These are phyloP conservation scores for Serpula lacrymans DNA, from an alignment of 768 basidiomycete genomes.

Conservation along the genomic window DNA sequence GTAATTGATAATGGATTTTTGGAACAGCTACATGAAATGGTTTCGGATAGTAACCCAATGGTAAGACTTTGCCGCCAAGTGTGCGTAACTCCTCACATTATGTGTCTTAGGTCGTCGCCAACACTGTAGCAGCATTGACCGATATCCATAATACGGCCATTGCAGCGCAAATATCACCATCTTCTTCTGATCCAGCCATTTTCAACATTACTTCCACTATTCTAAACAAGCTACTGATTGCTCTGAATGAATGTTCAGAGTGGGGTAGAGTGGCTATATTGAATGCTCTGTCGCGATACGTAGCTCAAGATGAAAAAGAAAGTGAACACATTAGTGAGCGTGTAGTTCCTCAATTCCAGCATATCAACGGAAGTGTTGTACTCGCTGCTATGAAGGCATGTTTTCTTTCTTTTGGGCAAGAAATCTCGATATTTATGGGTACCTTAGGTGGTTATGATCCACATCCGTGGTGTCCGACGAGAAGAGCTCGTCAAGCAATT, in stretches of 20 bases:
- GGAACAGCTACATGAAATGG: constrained; percentile 86
- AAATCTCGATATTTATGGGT: not conserved
- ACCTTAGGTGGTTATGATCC: constrained; percentile 91
- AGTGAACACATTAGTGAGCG: constrained; percentile 99
- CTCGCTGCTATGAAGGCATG: constrained; percentile 91
- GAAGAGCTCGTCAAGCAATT: constrained; percentile 85
- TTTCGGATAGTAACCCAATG: constrained; percentile 96
- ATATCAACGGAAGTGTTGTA: constrained; percentile 93
- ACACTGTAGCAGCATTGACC: constrained; percentile 88
- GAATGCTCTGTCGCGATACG: constrained; percentile 81
- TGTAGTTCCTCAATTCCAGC: constrained; percentile 97
- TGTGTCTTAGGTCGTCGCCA: constrained; percentile 83
- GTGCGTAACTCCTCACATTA: constrained; percentile 3
- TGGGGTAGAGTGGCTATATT: constrained; percentile 97
- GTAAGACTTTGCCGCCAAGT: constrained; percentile 36
- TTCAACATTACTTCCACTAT: constrained; percentile 83
- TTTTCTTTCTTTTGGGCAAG: constrained; percentile 1
- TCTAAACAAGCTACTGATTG: constrained; percentile 87
- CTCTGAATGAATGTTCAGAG: constrained; percentile 96
- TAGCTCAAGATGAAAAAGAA: constrained; percentile 85
- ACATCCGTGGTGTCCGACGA: constrained; percentile 77
- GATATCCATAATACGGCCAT: constrained; percentile 83
- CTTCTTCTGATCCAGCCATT: constrained; percentile 57
- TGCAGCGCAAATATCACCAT: constrained; percentile 45
- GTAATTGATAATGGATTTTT: constrained; percentile 95